Evolutionary conservation across 768 basidiomycete species (phyloP), one percentile per base, ranked within the genome.

Genomic region (Termitomyces sp.): DNA sequence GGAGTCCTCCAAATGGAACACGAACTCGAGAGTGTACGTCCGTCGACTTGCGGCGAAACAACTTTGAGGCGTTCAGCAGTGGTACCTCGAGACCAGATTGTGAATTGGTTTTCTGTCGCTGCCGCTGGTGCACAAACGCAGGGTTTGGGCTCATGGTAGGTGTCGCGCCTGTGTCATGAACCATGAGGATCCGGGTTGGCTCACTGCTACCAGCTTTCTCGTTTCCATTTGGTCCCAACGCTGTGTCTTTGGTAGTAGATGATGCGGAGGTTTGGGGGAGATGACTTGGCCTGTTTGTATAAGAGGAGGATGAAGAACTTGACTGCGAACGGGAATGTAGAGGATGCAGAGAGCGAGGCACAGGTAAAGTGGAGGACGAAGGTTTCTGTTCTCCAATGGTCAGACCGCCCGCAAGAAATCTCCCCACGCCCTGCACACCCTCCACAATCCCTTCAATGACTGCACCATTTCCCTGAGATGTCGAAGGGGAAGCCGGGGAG

Each of bases 361-460:
- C 43, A 22, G 50, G 35, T 12, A 40, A 43, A n/a, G n/a, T 29
- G 11, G 40, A 18, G 15, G 57, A 41, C 15, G 58, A 51, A 2
- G 65, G 57, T 3, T 65, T 43, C 71, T 68, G 23, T 67, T 62
- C 64, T 50, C 58, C 54, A 22, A 63, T 58, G 23, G 61, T 54
- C 3, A 76, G 60, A 5, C 74, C 81, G 0, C 81, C 78, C 5
- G 81, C 76, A 29, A 90, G 69, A 44, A 88, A 70, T 33, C 85
- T 74, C 53, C 80, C 70, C 36, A 84, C 72, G 29, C 76, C 83
- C 54, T 83, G 81, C 3, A 88, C 83, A 13, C 86, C 81, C 60
- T 83, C 87, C 60, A 80, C 82, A 60, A 89, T 76, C 6, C 83
- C 84, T 59, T 83, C 84, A 0, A 88, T 63, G 22, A 82, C 67